Evolutionary conservation across 257 asterid genomes (phyloP), one percentile per base, ranked within the genome.

Genomic region (Solanum dulcamara): DNA sequence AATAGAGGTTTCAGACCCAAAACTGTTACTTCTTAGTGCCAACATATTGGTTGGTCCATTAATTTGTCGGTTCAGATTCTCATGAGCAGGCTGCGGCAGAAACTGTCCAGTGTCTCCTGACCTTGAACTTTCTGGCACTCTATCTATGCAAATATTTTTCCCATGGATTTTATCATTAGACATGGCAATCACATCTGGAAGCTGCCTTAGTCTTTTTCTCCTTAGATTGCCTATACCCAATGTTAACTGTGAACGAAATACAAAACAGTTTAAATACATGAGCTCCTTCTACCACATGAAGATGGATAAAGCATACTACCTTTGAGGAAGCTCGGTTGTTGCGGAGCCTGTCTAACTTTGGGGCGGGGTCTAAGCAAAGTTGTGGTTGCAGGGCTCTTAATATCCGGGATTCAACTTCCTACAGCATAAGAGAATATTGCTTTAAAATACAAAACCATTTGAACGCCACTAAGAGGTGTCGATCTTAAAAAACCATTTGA

Each of bases 361-460:
- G 97, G 60, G 89, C 81, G 32, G 99, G 99, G 85, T 93, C 97
- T 67, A 97, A 91, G 90, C 87, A 90, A 88, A 97, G 98, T 74
- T 94, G 92, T 13, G 99, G 99, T 87, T 94, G 98, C 85, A 95
- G 89, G 86, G 98, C 98, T 89, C 91, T 95, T 90, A 97, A 81
- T 88, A 97, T 94, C 85, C 97, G 94, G 80, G 98, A 94, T 91
- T 97, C 99, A 85, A 97, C 97, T 94, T 97, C 99, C 99, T 97
- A 86, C 86, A 89, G 85, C 72, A 89, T 87, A 91, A 87, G 48
- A 22, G 13, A 88, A 89, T 86, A 84, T 86, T 48, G 26, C 57
- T 70, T 60, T 86, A 85, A 88, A 87, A 86, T 71, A 84, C 40
- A 81, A 67, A 18, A 64, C 81, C 51, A 64, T 81, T 83, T 32